Base-by-base conservation (phyloP, 345 rosid species). In the Heritiera littoralis region DNA sequence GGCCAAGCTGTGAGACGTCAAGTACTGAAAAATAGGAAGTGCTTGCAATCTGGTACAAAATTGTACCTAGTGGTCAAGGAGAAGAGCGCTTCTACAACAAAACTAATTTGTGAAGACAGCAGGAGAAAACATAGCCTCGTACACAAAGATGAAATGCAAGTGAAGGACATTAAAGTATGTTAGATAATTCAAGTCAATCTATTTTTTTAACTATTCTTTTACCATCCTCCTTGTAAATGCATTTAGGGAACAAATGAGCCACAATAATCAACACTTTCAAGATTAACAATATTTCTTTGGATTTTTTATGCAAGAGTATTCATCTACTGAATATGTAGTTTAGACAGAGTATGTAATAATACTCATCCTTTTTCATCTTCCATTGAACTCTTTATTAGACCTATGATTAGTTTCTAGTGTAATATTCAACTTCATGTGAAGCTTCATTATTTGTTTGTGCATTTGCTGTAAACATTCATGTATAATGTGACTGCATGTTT, bases 1-100 rank as follows among this genome's bases (percentile, higher is more conserved):
- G 99, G 98, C 12, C 78, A 81, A 84, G 91, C 89, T 46, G 93
- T 87, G 72, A 89, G 99, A 72, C 86, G 91, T 65, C 82, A 82
- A 69, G 41, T 79, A 41, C 59, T 69, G 51, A 51, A n/a, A 75
- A 75, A 51, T 30, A 3, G 81, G 78, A 87, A 88, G 71, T 71
- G 51, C 79, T 83, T 71, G 61, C 79, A 83, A 45, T 85, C 84
- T 14, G 83, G 59, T 55, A 68, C 69, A 58, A 78, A 81, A 70
- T 73, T 63, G 78, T 85, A 66, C 58, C 70, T 83, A 32, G 81
- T 75, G 52, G 66, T 81, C 45, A 74, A 32, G 30, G 77, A 68
- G 52, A 85, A 66, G 68, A 35, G 67, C 30, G 46, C 28, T 79
- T 45, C 78, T 77, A 4, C 74, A 51, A 23, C 69, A 8, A 76